phyloP scores from a whole-genome alignment of 2,329 filamentous ascomycete species.

The Diaporthe eres region DNA sequence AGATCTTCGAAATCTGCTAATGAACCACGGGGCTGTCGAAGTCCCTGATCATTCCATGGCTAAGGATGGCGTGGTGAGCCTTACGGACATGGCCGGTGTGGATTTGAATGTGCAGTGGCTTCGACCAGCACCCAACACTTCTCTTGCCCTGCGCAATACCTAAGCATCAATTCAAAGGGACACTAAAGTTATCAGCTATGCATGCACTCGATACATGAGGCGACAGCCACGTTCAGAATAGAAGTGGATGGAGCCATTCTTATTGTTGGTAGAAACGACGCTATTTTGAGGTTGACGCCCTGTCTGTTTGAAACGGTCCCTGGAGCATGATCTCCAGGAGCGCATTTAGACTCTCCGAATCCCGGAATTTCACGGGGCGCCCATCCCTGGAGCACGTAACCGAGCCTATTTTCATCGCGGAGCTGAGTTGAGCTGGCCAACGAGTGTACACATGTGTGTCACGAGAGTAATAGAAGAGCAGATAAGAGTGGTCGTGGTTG shows the following conservation, averaged over 20 bases:
- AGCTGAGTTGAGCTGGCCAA: neutral
- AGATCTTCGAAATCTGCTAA: neutral
- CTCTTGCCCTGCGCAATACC: neutral
- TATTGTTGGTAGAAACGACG: neutral
- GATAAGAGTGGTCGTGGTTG: neutral
- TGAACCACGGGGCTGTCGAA: neutral
- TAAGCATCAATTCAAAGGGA: neutral
- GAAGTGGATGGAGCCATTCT: neutral
- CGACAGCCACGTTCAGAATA: slow-evolving; percentile 14
- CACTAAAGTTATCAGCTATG: neutral
- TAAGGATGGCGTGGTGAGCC: no score
- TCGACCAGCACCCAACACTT: neutral
- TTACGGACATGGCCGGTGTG: no score
- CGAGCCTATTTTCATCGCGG: neutral
- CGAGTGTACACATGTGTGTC: neutral
- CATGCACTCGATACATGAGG: no score
- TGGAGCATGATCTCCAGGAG: neutral
- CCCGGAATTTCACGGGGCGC: neutral
- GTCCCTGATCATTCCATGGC: no score
- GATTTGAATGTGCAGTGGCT: neutral
- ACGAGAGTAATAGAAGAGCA: neutral
- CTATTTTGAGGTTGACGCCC: slow-evolving; percentile 9
- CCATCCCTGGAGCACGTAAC: neutral
- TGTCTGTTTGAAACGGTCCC: slow-evolving; percentile 7
- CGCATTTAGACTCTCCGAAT: neutral